Percentiles rank a stretch among this genome's conserved stretches.
phyloP scores from a whole-genome alignment of 306 rosid genomes.

The Erythrophleum fordii region DNA sequence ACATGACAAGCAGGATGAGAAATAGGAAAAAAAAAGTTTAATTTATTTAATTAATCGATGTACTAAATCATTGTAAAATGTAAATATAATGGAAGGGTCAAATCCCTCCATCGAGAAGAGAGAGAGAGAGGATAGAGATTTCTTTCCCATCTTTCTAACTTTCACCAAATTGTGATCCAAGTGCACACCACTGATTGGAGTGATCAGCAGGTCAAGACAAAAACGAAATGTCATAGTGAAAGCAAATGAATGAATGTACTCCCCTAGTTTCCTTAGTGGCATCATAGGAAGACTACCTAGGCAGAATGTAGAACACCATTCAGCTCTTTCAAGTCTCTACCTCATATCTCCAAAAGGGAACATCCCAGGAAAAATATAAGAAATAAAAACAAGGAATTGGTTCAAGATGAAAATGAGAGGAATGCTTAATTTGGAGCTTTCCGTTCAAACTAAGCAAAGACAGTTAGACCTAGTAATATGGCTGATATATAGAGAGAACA shows the following conservation, averaged over 20 bases:
- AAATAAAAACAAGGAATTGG: neutral
- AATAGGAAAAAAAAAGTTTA: neutral
- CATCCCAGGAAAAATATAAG: neutral
- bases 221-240: conserved; percentile 37
- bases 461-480: too few species aligned
- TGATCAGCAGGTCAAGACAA: conserved; percentile 43
- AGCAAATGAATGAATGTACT: conserved; percentile 32
- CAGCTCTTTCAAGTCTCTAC: neutral
- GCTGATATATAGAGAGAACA: too few species aligned
- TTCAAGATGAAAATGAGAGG: conserved; percentile 23
- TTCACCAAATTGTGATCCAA: conserved; percentile 33
- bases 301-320: neutral
- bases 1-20: conserved; percentile 8
- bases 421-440: neutral
- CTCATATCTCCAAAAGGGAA: neutral
- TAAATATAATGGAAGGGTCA: conserved; percentile 36
- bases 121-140: neutral
- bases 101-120: conserved; percentile 25
- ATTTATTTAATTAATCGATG: neutral
- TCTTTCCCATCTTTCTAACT: conserved; percentile 29
- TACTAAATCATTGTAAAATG: conserved; percentile 14
- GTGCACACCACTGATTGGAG: conserved; percentile 43
- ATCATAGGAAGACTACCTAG: conserved; percentile 24
- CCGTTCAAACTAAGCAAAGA: neutral
- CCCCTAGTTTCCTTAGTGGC: conserved; percentile 40